Evolutionary conservation across 2,329 filamentous ascomycete genomes (phyloP).

Genomic region (Neofusicoccum sp.): DNA sequence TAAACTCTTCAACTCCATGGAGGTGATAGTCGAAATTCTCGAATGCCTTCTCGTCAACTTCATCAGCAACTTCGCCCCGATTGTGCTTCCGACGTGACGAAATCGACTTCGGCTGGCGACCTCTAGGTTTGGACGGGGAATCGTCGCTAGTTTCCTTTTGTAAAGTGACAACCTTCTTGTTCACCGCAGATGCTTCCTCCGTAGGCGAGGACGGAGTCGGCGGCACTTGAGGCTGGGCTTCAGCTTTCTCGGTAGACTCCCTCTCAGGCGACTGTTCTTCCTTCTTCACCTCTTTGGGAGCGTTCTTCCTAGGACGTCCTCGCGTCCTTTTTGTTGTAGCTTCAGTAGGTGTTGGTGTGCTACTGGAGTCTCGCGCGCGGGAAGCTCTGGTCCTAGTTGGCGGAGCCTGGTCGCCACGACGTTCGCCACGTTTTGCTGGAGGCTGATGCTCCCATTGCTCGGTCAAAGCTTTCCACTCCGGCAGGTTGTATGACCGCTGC

Average conservation of each 20-base stretch:
- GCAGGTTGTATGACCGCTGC: slow-evolving; percentile 91
- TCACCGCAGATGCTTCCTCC: slow-evolving; percentile 19
- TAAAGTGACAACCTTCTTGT: slow-evolving; percentile 22
- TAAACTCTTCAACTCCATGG: slow-evolving; percentile 80
- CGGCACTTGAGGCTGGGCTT: slow-evolving; percentile 30
- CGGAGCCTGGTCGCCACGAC: slow-evolving; percentile 47
- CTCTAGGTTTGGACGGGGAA: slow-evolving; percentile 55
- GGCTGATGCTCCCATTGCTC: slow-evolving; percentile 96
- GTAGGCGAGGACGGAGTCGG: slow-evolving; percentile 44
- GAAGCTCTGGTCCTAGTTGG: slow-evolving; percentile 34
- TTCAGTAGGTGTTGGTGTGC: slow-evolving; percentile 33
- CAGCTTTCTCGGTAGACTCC: slow-evolving; percentile 29
- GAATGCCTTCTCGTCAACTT: slow-evolving; percentile 86
- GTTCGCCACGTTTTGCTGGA: slow-evolving; percentile 83
- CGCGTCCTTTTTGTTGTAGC: slow-evolving; percentile 47
- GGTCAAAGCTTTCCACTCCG: slow-evolving; percentile 91
- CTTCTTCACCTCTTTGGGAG: slow-evolving; percentile 31
- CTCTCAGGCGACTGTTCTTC: slow-evolving; percentile 28
- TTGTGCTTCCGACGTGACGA: slow-evolving; percentile 87
- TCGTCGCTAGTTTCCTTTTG: slow-evolving; percentile 42
- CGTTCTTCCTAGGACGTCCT: slow-evolving; percentile 46
- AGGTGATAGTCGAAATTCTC: slow-evolving; percentile 88
- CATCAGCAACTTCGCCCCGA: slow-evolving; percentile 71
- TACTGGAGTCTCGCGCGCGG: slow-evolving; percentile 30
- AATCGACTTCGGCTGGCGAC: slow-evolving; percentile 66